Conservation (phyloP, 176 grass and related monocot species). For the Panicum miliaceum region DNA sequence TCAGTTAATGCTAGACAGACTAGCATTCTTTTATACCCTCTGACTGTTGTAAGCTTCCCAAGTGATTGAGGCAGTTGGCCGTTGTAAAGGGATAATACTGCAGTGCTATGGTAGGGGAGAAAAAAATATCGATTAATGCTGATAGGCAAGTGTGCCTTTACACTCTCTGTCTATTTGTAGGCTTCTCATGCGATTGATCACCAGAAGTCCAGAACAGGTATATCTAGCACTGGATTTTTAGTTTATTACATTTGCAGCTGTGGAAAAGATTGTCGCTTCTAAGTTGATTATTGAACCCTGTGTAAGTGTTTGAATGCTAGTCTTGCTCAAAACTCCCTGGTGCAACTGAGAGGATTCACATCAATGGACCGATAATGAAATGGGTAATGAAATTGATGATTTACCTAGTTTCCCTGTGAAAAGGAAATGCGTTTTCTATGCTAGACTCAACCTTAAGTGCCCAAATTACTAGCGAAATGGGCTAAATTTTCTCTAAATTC, state of each 20-base stretch:
- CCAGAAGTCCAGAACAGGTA: too few relatives aligned
- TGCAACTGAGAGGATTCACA: neutral
- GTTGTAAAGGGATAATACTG: neutral
- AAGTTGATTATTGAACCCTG: neutral
- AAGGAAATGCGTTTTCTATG: neutral
- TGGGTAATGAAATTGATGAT: neutral
- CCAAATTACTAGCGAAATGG: neutral
- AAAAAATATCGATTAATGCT: neutral
- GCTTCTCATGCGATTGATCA: neutral
- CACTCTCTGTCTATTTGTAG: neutral
- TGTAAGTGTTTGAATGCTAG: neutral
- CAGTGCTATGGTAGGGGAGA: neutral
- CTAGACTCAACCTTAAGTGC: neutral
- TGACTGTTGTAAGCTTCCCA: neutral
- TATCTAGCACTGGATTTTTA: neutral
- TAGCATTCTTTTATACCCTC: neutral
- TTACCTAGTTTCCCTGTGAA: neutral
- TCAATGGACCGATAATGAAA: neutral
- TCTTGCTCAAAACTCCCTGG: neutral
- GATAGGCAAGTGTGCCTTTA: neutral
- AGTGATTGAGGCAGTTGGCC: neutral
- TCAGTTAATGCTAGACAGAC: neutral
- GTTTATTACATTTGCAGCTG: neutral
- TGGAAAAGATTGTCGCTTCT: neutral
- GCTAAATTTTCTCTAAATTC: conserved; percentile 3